Evolutionary conservation across 2,329 filamentous ascomycete species (phyloP).

Genomic region (Aspergillus quadricinctus): DNA sequence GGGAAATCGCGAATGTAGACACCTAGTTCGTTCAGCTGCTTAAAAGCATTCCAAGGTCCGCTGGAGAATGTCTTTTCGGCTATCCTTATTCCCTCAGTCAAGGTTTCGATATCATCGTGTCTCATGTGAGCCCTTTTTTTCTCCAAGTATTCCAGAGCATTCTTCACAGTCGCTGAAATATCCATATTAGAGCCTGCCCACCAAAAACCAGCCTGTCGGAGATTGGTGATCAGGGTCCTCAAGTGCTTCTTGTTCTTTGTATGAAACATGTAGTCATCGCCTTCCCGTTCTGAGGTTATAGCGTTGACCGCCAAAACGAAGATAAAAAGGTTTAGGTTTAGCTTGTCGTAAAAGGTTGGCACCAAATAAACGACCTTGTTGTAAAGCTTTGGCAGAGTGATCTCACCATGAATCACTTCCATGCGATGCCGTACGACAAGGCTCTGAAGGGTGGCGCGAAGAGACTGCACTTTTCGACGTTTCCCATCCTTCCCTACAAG

Average conservation of each 20-base stretch:
- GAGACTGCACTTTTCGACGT: slow-evolving; percentile 39
- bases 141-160: slow-evolving; percentile 62
- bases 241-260: slow-evolving; percentile 65
- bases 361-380: slow-evolving; percentile 70
- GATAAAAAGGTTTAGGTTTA: slow-evolving; percentile 79
- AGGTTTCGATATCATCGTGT: slow-evolving; percentile 55
- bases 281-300: slow-evolving; percentile 78
- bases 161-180: slow-evolving; percentile 60
- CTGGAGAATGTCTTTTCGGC: slow-evolving; percentile 59
- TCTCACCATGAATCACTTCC: slow-evolving; percentile 62
- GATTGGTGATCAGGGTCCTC: slow-evolving; percentile 66
- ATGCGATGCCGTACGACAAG: slow-evolving; percentile 77
- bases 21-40: slow-evolving; percentile 71
- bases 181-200: slow-evolving; percentile 71
- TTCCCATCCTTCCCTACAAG: slow-evolving; percentile 54
- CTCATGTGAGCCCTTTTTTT: slow-evolving; percentile 59
- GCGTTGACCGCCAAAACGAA: slow-evolving; percentile 82
- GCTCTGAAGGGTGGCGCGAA: slow-evolving; percentile 67
- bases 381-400: slow-evolving; percentile 64
- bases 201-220: slow-evolving; percentile 82
- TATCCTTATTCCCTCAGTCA: slow-evolving; percentile 62
- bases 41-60: slow-evolving; percentile 62
- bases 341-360: slow-evolving; percentile 77
- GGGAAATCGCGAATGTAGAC: slow-evolving; percentile 68
- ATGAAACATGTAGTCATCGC: slow-evolving; percentile 87